Evolutionary conservation across 2,329 filamentous ascomycete genomes (phyloP).

Genomic region (Fusarium continuum): DNA sequence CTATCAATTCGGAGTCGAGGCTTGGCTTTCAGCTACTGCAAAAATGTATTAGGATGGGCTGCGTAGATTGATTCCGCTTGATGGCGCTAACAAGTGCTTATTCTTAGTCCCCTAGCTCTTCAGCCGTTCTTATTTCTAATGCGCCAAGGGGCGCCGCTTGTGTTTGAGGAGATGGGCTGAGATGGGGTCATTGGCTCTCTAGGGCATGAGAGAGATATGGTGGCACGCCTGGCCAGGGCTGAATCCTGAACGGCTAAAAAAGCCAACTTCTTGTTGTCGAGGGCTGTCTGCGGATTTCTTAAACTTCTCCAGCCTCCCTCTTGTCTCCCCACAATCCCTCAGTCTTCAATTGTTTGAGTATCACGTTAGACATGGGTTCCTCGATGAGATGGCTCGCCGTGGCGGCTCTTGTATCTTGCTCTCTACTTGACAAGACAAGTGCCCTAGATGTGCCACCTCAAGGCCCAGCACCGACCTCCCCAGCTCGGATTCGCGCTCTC

Average conservation of each 20-base stretch:
- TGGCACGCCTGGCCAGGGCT: slow-evolving; percentile 6
- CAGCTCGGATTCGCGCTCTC: slow-evolving; percentile 1
- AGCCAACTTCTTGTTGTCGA: neutral
- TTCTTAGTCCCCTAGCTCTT: slow-evolving; percentile 4
- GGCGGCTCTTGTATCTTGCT: slow-evolving; percentile 12
- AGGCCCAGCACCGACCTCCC: slow-evolving; percentile 18
- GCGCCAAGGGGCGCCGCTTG: slow-evolving; percentile 7
- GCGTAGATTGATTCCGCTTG: neutral
- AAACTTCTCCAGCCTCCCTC: neutral
- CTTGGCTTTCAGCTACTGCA: neutral
- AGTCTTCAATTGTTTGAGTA: neutral
- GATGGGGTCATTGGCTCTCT: slow-evolving; percentile 3
- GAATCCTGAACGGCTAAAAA: neutral
- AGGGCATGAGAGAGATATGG: neutral
- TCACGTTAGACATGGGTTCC: slow-evolving; percentile 3
- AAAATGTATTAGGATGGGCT: neutral
- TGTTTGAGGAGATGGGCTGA: slow-evolving; percentile 11
- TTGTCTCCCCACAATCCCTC: neutral
- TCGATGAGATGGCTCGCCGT: slow-evolving; percentile 22
- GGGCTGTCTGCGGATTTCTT: neutral
- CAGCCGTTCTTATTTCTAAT: neutral
- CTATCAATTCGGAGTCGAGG: neutral
- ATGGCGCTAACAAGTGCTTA: slow-evolving; percentile 6
- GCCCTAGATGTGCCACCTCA: slow-evolving; percentile 19
- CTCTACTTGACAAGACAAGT: slow-evolving; percentile 6